A percentile compares a stretch with the other conserved stretches of the same genome.
Conservation (phyloP, 805 yeast genomes). For the Metschnikowia henanensis region DNA sequence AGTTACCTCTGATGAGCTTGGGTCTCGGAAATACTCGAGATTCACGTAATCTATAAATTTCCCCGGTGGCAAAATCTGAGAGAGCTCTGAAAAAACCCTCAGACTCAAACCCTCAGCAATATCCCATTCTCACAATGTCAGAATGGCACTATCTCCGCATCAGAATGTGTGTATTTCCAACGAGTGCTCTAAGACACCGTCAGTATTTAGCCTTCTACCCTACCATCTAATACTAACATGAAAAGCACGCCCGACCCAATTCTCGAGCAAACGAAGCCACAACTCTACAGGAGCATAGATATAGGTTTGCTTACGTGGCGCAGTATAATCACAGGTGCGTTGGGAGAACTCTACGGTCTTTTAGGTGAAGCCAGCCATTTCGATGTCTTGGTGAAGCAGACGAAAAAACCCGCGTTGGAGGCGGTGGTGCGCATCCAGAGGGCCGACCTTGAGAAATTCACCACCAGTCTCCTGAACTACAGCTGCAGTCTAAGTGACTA, state of each 20-base stretch:
- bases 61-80: no score
- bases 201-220: no score
- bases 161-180: slow-evolving; percentile 21
- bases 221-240: slow-evolving; percentile 6
- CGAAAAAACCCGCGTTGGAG: slow-evolving; percentile 14
- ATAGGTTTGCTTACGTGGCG: slow-evolving; percentile 37
- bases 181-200: no score
- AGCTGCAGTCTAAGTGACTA: slow-evolving; percentile 29
- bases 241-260: slow-evolving; percentile 18
- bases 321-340: slow-evolving; percentile 22
- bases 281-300: slow-evolving; percentile 16
- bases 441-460: slow-evolving; percentile 30
- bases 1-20: no score
- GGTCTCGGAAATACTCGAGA: no score
- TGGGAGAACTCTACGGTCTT: slow-evolving; percentile 33
- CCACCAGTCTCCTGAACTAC: slow-evolving; percentile 31
- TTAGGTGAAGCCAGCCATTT: slow-evolving; percentile 34
- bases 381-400: slow-evolving; percentile 24
- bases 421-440: slow-evolving; percentile 28
- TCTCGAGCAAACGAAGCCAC: slow-evolving; percentile 10
- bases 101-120: neutral
- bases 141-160: slow-evolving; percentile 27
- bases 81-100: no score
- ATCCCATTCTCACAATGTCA: slow-evolving; percentile 1
- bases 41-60: no score